A percentile compares a stretch with the other conserved stretches of the same genome.
Evolutionary conservation across 306 rosid genomes (phyloP).

Genomic region (Dryas alaskensis): DNA sequence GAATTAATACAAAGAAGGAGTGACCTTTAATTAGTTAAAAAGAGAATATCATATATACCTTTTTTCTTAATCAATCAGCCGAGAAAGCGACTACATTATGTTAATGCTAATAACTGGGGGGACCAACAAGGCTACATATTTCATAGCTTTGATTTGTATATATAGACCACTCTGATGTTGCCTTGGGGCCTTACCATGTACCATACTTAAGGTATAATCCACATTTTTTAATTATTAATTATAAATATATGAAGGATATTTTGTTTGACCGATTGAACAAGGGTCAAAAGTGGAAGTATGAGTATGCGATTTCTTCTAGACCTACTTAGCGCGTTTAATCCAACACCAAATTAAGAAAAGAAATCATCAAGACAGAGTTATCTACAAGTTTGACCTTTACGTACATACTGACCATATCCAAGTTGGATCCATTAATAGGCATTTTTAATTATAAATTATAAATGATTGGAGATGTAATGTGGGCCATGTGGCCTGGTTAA

Average conservation of each 20-base stretch:
- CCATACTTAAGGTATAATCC: too few relatives aligned
- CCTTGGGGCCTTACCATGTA: too few relatives aligned
- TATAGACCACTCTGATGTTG: too few relatives aligned
- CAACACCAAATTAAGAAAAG: constrained; percentile 11
- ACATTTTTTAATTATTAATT: too few relatives aligned
- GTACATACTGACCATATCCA: background rate
- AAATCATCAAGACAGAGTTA: background rate
- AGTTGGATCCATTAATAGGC: background rate
- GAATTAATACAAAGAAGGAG: background rate
- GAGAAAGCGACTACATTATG: background rate
- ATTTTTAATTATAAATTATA: background rate
- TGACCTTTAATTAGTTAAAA: background rate
- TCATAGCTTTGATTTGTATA: too few relatives aligned
- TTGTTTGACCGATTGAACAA: background rate
- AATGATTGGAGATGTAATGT: constrained; percentile 2
- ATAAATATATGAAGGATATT: background rate
- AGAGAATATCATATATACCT: background rate
- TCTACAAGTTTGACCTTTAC: background rate
- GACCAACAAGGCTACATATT: too few relatives aligned
- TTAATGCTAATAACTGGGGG: too few relatives aligned
- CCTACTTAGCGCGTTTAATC: constrained; percentile 26
- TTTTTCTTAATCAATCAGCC: background rate
- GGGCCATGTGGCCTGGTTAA: constrained; percentile 15
- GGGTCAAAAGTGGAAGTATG: constrained; percentile 16
- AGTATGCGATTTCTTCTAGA: background rate